Evolutionary conservation across 2,329 filamentous ascomycete genomes (phyloP), one percentile per base, ranked within the genome.

Genomic region (Thelonectria blattea): DNA sequence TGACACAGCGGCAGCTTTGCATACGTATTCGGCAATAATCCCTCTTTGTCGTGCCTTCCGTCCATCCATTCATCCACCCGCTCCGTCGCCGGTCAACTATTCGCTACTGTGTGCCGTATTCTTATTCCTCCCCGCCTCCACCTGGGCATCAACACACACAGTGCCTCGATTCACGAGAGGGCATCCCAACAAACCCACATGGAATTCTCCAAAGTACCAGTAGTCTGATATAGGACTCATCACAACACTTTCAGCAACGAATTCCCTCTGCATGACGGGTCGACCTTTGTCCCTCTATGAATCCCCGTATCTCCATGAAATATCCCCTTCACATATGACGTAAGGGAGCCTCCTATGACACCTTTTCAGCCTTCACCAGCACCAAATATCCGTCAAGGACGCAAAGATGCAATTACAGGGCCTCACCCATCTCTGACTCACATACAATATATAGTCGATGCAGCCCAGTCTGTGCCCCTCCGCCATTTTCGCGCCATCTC

Each of bases 341-440:
- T 59, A 54, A 59, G 56, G 54, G 39, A 47, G 11, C 15, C 20
- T 20, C 54, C 20, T 9, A 46, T 50, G 46, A 46, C 52, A 50
- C 39, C 52, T 55, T 39, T 46, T 20, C n/a, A 50, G 41, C 18
- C 47, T 20, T 60, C 37, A 41, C 46, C 41, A 46, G 22, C 27
- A 30, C 14, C 22, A 15, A n/a, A 7, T 18, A n/a, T n/a, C n/a
- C n/a, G n/a, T n/a, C n/a, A 18, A 30, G 18, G 14, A 20, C 5
- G 5, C 39, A 37, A 50, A 17, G 15, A 8, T 15, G 18, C 24
- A 45, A 20, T 18, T 50, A 15, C 20, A 58, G 41, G 22, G 3
- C 20, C 15, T 32, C 15, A 17, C 18, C 41, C 22, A 14, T 41
- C 14, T 52, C 52, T 56, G 48, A 52, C 41, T 43, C 58, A 52